These are phyloP conservation scores for Sporisorium sorghi DNA, from an alignment of 1,284 basidiomycete genomes.

Conservation along the genomic window DNA sequence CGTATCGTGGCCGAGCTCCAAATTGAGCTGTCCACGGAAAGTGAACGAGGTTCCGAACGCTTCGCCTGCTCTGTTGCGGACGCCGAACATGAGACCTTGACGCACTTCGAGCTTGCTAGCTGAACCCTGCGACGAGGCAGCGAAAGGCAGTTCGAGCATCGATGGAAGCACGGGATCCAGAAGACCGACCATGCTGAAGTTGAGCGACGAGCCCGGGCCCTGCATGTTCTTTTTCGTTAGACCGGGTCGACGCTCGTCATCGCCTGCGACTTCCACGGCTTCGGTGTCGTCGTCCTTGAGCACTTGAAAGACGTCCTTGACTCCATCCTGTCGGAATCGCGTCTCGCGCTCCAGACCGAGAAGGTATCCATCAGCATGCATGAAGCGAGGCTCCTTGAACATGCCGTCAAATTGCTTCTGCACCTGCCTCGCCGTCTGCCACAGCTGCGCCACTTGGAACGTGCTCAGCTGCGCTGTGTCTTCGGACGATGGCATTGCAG, in stretches of 20 bases:
- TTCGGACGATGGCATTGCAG: background rate
- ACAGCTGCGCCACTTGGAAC: slow-evolving; percentile 29
- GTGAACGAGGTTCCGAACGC: slow-evolving; percentile 51
- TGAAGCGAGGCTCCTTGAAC: slow-evolving; percentile 39
- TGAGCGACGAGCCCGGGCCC: slow-evolving; percentile 50
- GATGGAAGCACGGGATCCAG: slow-evolving; percentile 30
- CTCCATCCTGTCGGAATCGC: slow-evolving; percentile 42
- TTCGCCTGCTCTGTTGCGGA: slow-evolving; percentile 40
- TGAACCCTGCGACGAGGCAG: background rate
- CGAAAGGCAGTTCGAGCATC: slow-evolving; percentile 16
- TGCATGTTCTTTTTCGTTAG: slow-evolving; percentile 53
- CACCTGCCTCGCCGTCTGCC: slow-evolving; percentile 45
- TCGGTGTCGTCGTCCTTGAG: slow-evolving; percentile 31
- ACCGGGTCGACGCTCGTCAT: slow-evolving; percentile 45
- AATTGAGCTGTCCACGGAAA: slow-evolving; percentile 37
- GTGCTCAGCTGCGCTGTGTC: background rate
- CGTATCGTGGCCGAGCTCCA: slow-evolving; percentile 43
- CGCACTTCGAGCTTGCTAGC: slow-evolving; percentile 16
- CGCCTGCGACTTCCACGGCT: slow-evolving; percentile 13
- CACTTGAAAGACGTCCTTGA: slow-evolving; percentile 43
- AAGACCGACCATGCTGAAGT: slow-evolving; percentile 50
- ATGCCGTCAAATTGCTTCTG: slow-evolving; percentile 41
- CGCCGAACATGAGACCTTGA: slow-evolving; percentile 38
- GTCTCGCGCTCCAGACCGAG: slow-evolving; percentile 41
- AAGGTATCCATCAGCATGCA: slow-evolving; percentile 45